Evolutionary conservation across 164 flowering plant genomes (phyloP).

Genomic region (Magnolia sinica): DNA sequence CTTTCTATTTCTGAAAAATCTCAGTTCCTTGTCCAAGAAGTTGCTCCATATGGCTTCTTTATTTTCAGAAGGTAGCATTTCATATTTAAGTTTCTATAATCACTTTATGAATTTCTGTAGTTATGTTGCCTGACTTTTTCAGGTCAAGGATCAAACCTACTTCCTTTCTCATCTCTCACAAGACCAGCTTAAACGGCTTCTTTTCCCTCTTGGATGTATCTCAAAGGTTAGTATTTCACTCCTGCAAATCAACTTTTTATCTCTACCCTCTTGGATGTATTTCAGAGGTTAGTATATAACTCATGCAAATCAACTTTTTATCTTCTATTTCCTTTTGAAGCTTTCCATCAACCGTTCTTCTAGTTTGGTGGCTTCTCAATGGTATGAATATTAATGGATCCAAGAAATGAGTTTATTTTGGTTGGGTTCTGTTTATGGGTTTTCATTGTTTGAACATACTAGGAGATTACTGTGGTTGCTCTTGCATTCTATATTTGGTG

Average conservation of each 20-base stretch:
- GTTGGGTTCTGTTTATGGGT: neutral
- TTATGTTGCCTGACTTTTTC: conserved; percentile 17
- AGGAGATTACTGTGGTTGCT: too few relatives aligned
- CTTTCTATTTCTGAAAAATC: too few relatives aligned
- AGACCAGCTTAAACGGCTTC: conserved; percentile 61
- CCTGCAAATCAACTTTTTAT: neutral
- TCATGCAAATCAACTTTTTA: neutral
- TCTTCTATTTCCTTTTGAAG: neutral
- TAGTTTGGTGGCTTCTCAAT: neutral
- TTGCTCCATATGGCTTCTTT: too few relatives aligned
- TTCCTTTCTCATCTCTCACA: conserved; percentile 95
- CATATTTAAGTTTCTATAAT: neutral
- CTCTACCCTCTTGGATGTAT: conserved; percentile 86
- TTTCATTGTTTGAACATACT: neutral
- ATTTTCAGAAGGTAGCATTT: too few relatives aligned
- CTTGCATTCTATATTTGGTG: too few relatives aligned
- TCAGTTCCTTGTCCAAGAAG: too few relatives aligned
- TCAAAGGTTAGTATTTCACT: conserved; percentile 50
- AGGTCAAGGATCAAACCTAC: conserved; percentile 99
- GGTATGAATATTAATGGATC: too few relatives aligned
- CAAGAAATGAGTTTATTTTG: neutral
- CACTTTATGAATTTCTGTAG: neutral
- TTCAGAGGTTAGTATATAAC: conserved; percentile 48
- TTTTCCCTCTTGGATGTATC: conserved; percentile 90
- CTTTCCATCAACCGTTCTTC: neutral